Evolutionary conservation across 805 yeast genomes (phyloP).

Genomic region (Ogataea kodamae): DNA sequence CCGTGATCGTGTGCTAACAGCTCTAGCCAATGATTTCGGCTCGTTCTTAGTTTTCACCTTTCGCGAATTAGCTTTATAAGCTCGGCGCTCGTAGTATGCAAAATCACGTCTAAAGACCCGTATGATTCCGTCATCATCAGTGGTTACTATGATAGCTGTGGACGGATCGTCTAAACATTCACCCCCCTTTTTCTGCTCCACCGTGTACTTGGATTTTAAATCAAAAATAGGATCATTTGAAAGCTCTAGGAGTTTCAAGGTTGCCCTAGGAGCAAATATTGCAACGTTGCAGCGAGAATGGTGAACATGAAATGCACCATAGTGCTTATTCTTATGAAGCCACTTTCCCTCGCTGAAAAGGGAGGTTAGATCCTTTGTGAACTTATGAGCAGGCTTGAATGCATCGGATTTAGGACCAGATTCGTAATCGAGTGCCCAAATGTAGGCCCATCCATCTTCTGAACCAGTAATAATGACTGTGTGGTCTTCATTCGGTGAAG

Average conservation of each 20-base stretch:
- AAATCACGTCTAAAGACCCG: slow-evolving; percentile 80
- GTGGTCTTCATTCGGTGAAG: slow-evolving; percentile 56
- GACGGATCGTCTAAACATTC: slow-evolving; percentile 35
- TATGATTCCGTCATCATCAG: slow-evolving; percentile 71
- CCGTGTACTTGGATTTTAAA: slow-evolving; percentile 29
- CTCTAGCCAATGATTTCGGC: slow-evolving; percentile 15
- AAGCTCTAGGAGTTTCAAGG: slow-evolving; percentile 59
- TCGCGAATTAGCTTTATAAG: slow-evolving; percentile 10
- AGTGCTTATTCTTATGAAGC: slow-evolving; percentile 52
- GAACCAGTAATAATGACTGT: slow-evolving; percentile 69
- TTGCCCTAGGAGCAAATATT: slow-evolving; percentile 67
- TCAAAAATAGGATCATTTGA: slow-evolving; percentile 83
- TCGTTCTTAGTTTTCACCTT: slow-evolving; percentile 12
- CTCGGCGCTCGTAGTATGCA: slow-evolving; percentile 46
- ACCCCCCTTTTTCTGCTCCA: slow-evolving; percentile 9
- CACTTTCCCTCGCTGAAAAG: slow-evolving; percentile 34
- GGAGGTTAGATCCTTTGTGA: slow-evolving; percentile 34
- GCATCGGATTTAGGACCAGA: slow-evolving; percentile 6
- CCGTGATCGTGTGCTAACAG: slow-evolving; percentile 16
- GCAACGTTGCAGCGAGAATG: slow-evolving; percentile 72
- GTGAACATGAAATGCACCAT: slow-evolving; percentile 74
- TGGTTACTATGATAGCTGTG: slow-evolving; percentile 59
- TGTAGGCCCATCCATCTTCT: slow-evolving; percentile 82
- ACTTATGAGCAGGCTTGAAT: slow-evolving; percentile 30
- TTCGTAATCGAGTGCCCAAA: slow-evolving; percentile 55